These are phyloP conservation scores for Amanita rimosa DNA, from an alignment of 768 basidiomycete genomes.

Conservation along the genomic window DNA sequence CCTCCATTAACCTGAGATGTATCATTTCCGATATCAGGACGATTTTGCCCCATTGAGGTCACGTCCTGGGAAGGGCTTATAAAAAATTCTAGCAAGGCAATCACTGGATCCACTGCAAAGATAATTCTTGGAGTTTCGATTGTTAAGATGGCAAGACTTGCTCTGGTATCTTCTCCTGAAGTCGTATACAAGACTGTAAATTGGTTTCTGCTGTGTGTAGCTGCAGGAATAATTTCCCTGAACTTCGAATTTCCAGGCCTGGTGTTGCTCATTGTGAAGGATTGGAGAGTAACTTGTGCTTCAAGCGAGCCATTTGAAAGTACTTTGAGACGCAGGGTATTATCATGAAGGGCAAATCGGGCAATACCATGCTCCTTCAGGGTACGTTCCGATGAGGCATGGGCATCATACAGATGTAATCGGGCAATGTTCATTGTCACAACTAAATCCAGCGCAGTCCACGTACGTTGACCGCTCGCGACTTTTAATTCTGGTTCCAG, in stretches of 20 bases:
- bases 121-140: constrained; percentile 90
- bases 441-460: constrained; percentile 64
- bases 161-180: constrained; percentile 42
- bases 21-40: background rate
- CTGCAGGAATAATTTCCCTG: constrained; percentile 91
- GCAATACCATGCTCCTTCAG: constrained; percentile 76
- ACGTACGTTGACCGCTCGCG: constrained; percentile 15
- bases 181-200: constrained; percentile 88
- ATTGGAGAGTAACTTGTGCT: constrained; percentile 79
- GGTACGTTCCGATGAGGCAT: constrained; percentile 42
- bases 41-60: background rate
- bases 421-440: constrained; percentile 63
- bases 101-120: constrained; percentile 85
- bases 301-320: constrained; percentile 78
- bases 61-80: constrained; percentile 33
- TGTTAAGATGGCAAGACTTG: constrained; percentile 71
- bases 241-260: constrained; percentile 73
- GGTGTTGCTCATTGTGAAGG: constrained; percentile 87
- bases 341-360: constrained; percentile 74
- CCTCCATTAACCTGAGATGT: background rate
- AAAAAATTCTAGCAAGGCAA: constrained; percentile 83
- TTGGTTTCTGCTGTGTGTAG: constrained; percentile 79
- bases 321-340: constrained; percentile 67
- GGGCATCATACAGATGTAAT: constrained; percentile 75
- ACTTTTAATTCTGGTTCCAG: constrained; percentile 53